A percentile compares a stretch with the other conserved stretches of the same genome.
Conservation (phyloP, 192 early-diverging fungal species). For the Coemansia sp. region DNA sequence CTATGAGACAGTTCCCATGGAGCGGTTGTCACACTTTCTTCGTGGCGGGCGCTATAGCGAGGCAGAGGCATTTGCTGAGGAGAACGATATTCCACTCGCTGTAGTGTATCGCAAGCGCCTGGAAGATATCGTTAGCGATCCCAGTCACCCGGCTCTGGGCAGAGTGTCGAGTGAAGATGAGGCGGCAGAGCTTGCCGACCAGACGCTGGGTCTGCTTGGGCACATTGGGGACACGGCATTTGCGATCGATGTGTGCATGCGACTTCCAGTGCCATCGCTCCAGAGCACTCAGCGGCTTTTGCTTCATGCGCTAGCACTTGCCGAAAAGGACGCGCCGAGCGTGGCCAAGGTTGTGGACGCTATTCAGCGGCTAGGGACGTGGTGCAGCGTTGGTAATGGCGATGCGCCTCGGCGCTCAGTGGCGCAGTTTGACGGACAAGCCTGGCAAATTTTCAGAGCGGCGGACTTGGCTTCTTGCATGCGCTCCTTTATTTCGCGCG, state of each 20-base stretch:
- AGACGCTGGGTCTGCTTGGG: constrained; percentile 16
- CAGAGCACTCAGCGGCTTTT: constrained; percentile 28
- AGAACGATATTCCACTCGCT: constrained; percentile 22
- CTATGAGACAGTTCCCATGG: constrained; percentile 34
- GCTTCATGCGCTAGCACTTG: constrained; percentile 20
- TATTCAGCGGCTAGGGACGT: constrained; percentile 52
- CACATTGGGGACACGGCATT: constrained; percentile 25
- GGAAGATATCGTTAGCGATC: constrained; percentile 15
- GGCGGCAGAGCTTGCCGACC: background rate
- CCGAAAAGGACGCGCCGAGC: background rate
- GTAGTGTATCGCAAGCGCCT: constrained; percentile 36
- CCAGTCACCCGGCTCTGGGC: background rate
- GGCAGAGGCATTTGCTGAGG: constrained; percentile 44
- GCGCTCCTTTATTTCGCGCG: constrained; percentile 43
- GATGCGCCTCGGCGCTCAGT: background rate
- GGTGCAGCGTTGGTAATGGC: constrained; percentile 23
- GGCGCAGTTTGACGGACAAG: constrained; percentile 27
- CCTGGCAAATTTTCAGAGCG: constrained; percentile 59
- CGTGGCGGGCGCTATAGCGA: constrained; percentile 28
- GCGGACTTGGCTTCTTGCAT: constrained; percentile 50
- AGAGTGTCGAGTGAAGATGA: background rate
- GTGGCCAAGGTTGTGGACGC: constrained; percentile 15
- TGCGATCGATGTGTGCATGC: constrained; percentile 25
- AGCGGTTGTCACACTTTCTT: constrained; percentile 47
- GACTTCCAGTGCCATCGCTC: constrained; percentile 14